phyloP scores from a whole-genome alignment of 768 basidiomycete species.

The Lactarius trivialis region DNA sequence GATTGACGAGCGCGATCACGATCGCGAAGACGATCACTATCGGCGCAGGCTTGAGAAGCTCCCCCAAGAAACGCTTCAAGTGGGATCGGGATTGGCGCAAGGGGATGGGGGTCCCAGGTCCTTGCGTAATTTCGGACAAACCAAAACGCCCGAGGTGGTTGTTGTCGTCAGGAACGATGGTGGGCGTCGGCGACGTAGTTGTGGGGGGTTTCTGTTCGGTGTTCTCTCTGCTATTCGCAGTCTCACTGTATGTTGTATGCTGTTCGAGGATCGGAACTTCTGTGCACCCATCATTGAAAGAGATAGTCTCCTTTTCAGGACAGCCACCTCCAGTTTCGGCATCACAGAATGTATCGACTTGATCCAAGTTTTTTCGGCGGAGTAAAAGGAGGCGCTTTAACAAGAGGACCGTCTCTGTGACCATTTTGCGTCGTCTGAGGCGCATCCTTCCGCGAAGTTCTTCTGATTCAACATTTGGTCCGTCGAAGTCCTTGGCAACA shows the following conservation, averaged over 20 bases:
- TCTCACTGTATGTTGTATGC: background rate
- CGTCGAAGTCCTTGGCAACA: conserved; percentile 56
- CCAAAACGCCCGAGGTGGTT: background rate
- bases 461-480: conserved; percentile 54
- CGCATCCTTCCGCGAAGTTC: conserved; percentile 44
- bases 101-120: background rate
- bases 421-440: conserved; percentile 31
- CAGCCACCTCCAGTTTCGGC: background rate
- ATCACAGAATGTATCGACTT: background rate
- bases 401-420: background rate
- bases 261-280: background rate
- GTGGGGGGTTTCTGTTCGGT: background rate
- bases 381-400: background rate
- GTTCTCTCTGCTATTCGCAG: background rate
- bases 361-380: background rate
- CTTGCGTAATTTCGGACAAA: background rate
- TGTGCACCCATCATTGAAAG: background rate
- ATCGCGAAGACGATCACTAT: conserved; percentile 49
- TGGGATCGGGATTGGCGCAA: background rate
- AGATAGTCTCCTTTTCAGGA: background rate
- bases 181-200: background rate
- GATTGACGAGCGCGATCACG: conserved; percentile 48
- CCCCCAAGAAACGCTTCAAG: background rate
- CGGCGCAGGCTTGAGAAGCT: conserved; percentile 42
- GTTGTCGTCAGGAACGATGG: conserved; percentile 3